These are phyloP conservation scores for Talaromyces verruculosus DNA, from an alignment of 2,329 filamentous ascomycete genomes.

Conservation along the genomic window DNA sequence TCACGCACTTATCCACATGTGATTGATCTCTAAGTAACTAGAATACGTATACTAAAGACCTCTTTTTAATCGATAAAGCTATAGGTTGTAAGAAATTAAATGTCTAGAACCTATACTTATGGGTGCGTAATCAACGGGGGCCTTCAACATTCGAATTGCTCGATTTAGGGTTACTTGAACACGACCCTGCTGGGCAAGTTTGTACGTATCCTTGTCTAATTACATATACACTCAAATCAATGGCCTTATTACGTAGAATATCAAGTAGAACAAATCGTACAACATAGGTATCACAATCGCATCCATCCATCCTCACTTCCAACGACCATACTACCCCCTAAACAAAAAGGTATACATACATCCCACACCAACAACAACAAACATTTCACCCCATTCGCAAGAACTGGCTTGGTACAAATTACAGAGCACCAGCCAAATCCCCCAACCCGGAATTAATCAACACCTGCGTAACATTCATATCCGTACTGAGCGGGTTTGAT, in stretches of 20 bases:
- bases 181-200: too few species aligned
- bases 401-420: background rate
- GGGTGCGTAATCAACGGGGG: too few species aligned
- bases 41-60: too few species aligned
- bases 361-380: background rate
- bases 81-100: too few species aligned
- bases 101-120: too few species aligned
- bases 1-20: too few species aligned
- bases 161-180: too few species aligned
- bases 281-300: constrained; percentile 3
- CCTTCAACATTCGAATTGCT: too few species aligned
- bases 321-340: background rate
- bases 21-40: too few species aligned
- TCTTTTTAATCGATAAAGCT: too few species aligned
- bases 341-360: background rate
- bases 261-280: background rate
- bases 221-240: background rate
- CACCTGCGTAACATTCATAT: constrained; percentile 46
- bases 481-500: constrained; percentile 47
- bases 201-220: background rate
- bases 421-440: background rate
- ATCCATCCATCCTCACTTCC: background rate
- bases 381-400: background rate
- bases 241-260: background rate
- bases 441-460: constrained; percentile 25